Base-by-base conservation (phyloP, 169 alveolate genomes). In the Eimeria brunetti region DNA sequence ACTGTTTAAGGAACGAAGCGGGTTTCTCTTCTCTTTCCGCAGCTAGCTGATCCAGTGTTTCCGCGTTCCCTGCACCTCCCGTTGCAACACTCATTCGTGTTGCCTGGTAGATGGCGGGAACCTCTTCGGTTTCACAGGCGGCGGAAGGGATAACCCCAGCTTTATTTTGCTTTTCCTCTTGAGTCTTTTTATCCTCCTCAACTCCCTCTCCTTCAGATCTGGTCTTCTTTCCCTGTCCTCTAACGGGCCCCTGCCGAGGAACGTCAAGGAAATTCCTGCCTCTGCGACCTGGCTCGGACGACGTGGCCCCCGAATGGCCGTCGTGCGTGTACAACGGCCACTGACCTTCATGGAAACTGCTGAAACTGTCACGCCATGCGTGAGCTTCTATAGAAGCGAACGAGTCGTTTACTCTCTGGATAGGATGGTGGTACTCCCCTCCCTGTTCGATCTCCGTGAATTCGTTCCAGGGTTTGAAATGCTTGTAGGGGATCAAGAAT, bases 361-460 rank as follows among this genome's bases (percentile, higher is more conserved):
- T 73, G 95, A 91, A 91, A 18, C 95, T 91, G 71, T 91, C 95
- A 22, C 95, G 90, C 95, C 95, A 91, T 58, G 95, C 95, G 62
- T 91, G 95, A 41, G 95, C 95, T 53, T 78, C 95, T 49, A 75
- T 75, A 36, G 95, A 91, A 60, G 95, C 95, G 36, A 91, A 91
- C 36, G 95, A 91, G 44, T 91, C 95, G 90, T 91, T 91, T 38
- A 91, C 95, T 49, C 95, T 76, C 71, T 75, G 90, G 12, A 91
- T 81, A 51, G 95, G 95, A 44, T 78, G 95, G 14, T 81, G 91
- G 33, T 75, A 67, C 30, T 71, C 91, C 12, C 83, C 86, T 49
- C 88, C 95, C 36, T 60, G 71, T n/a, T 92, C 96, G 9, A 92
- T 81, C 30, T 83, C 92, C 60, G 84, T 81, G 62, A 92, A 92